phyloP scores from a whole-genome alignment of 805 yeast species.

The Metschnikowia orientalis region DNA sequence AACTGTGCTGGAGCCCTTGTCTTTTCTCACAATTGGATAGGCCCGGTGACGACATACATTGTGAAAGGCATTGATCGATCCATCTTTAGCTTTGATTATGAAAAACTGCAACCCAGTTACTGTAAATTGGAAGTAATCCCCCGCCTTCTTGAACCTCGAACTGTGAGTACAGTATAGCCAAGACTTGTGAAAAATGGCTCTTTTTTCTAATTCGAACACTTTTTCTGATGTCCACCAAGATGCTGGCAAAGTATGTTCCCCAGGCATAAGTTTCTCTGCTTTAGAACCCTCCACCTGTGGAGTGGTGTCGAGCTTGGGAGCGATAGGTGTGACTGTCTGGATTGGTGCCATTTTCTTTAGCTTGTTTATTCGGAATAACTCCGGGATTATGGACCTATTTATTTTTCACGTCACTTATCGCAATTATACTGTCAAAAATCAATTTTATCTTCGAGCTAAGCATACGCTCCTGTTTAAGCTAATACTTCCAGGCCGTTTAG shows the following conservation, averaged over 20 bases:
- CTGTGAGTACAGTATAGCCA: slow-evolving; percentile 54
- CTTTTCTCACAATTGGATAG: slow-evolving; percentile 56
- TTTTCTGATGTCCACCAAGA: slow-evolving; percentile 64
- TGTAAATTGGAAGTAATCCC: slow-evolving; percentile 51
- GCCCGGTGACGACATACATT: slow-evolving; percentile 65
- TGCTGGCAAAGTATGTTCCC: slow-evolving; percentile 52
- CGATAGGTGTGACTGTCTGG: slow-evolving; percentile 1
- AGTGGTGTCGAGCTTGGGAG: slow-evolving; percentile 1
- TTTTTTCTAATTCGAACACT: slow-evolving; percentile 54
- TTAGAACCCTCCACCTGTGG: too few relatives aligned
- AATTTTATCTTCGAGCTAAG: too few relatives aligned
- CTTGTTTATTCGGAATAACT: too few relatives aligned
- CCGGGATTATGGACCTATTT: too few relatives aligned
- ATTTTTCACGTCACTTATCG: too few relatives aligned
- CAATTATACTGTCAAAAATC: too few relatives aligned
- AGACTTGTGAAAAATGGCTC: slow-evolving; percentile 52
- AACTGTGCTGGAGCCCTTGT: slow-evolving; percentile 53
- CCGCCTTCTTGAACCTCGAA: slow-evolving; percentile 52
- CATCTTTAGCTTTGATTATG: slow-evolving; percentile 48
- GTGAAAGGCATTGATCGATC: slow-evolving; percentile 55
- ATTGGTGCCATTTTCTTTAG: slow-evolving; percentile 6
- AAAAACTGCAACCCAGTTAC: slow-evolving; percentile 53
- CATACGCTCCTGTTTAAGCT: slow-evolving; percentile 3
- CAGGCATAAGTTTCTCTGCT: slow-evolving; percentile 19
- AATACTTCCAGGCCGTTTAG: slow-evolving; percentile 2